Conservation (phyloP, 108 stramenopile genomes). For the Skeletonema costatum region DNA sequence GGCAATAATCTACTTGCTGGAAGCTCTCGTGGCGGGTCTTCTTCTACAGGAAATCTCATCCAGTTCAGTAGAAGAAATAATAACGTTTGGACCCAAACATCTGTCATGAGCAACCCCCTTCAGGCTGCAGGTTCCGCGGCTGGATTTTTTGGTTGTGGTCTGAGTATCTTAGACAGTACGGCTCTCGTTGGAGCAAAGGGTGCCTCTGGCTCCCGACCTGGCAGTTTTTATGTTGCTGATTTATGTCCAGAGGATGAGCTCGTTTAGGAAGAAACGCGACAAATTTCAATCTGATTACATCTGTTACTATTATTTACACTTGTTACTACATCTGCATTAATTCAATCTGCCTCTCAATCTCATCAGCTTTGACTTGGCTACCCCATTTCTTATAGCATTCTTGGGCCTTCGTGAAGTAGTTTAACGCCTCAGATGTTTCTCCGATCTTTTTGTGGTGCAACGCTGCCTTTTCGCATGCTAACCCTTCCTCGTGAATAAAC, state of each 20-base stretch:
- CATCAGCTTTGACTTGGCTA: not conserved
- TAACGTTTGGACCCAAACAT: not conserved
- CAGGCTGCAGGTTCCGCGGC: not conserved
- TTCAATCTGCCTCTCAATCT: not conserved
- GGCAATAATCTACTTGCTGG: not conserved
- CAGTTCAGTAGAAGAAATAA: not conserved
- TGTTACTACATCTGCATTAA: not conserved
- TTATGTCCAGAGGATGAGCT: not conserved
- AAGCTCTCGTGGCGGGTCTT: not conserved
- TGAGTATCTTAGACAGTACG: not conserved
- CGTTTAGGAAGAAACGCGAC: not conserved
- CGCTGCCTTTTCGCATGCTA: not conserved
- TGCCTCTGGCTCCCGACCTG: not conserved
- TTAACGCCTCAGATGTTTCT: not conserved
- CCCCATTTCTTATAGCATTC: constrained; percentile 5
- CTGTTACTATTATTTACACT: too few relatives aligned
- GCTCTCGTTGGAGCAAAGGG: not conserved
- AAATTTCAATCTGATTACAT: not conserved
- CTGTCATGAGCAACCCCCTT: not conserved
- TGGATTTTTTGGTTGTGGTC: not conserved
- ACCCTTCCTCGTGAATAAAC: not conserved
- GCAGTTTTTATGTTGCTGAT: not conserved
- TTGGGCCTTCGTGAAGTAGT: not conserved
- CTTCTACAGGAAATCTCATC: not conserved
- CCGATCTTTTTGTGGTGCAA: constrained; percentile 1